Percentiles rank a stretch among this genome's conserved stretches.
phyloP scores from a whole-genome alignment of 208 protist species.

The Naegleria gruberi region DNA sequence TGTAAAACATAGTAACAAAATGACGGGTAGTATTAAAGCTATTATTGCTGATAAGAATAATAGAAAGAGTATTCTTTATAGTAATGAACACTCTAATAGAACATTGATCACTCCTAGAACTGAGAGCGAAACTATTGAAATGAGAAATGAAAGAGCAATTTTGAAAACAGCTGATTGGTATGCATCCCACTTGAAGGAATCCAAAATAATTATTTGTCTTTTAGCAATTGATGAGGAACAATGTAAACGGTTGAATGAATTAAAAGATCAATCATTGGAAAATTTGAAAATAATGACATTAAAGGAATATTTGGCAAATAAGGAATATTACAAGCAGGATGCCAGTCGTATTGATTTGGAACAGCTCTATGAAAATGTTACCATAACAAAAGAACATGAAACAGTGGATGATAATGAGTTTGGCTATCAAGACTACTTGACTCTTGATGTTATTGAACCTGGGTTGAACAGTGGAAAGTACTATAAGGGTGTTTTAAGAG shows the following conservation, averaged over 20 bases:
- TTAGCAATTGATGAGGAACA: neutral
- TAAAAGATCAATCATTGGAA: neutral
- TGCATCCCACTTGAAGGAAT: neutral
- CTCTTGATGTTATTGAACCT: neutral
- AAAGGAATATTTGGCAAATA: neutral
- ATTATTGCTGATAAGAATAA: neutral
- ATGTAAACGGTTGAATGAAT: neutral
- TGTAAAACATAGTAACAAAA: neutral
- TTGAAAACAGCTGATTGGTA: neutral
- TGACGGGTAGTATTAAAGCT: neutral
- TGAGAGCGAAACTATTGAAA: neutral
- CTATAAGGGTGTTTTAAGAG: neutral
- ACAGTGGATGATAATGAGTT: neutral
- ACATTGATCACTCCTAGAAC: neutral
- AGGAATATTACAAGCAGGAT: neutral
- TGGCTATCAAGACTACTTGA: neutral
- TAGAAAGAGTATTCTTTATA: neutral
- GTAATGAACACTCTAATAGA: neutral
- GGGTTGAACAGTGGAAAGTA: neutral
- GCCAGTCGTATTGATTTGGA: neutral
- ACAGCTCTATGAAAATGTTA: neutral
- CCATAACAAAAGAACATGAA: neutral
- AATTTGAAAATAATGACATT: neutral
- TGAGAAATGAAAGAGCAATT: constrained; percentile 3
- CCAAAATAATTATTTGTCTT: neutral